phyloP scores from a whole-genome alignment of 352 stramenopile species.

The Phytophthora pini region DNA sequence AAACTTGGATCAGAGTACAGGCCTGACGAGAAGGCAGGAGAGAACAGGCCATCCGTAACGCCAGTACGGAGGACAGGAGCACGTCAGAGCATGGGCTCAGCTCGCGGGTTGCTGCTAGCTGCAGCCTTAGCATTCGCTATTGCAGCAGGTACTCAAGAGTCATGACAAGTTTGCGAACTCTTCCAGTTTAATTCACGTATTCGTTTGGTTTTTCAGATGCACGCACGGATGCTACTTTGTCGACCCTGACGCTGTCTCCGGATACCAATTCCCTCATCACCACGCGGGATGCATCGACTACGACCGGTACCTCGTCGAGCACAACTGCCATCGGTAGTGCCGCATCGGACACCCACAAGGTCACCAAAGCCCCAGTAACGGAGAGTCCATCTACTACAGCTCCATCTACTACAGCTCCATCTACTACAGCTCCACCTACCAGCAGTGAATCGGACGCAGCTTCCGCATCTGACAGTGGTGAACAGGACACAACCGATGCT shows the following conservation, averaged over 20 bases:
- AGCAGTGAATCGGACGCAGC: conserved; percentile 4
- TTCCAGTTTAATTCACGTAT: background rate
- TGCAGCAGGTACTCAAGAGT: conserved; percentile 16
- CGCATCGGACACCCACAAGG: conserved; percentile 9
- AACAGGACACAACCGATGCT: conserved; percentile 13
- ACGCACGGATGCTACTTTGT: conserved; percentile 2
- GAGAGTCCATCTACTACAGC: background rate
- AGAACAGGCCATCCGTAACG: conserved; percentile 6
- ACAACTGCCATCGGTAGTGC: conserved; percentile 18
- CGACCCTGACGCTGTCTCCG: conserved; percentile 32
- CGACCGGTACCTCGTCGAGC: background rate
- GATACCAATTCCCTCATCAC: conserved; percentile 22
- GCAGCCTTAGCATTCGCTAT: conserved; percentile 24
- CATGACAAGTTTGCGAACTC: background rate
- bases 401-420: conserved; percentile 4
- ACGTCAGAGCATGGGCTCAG: conserved; percentile 29
- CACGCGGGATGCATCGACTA: conserved; percentile 7
- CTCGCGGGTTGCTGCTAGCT: conserved; percentile 26
- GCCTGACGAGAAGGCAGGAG: background rate
- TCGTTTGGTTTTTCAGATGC: conserved; percentile 17
- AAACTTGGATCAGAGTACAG: conserved; percentile 39
- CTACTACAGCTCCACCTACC: background rate
- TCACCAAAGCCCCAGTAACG: conserved; percentile 7
- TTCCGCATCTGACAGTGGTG: conserved; percentile 8
- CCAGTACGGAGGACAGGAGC: conserved; percentile 5